These are phyloP conservation scores for Allium sativum DNA, from an alignment of 106 monocot genomes.

Conservation along the genomic window DNA sequence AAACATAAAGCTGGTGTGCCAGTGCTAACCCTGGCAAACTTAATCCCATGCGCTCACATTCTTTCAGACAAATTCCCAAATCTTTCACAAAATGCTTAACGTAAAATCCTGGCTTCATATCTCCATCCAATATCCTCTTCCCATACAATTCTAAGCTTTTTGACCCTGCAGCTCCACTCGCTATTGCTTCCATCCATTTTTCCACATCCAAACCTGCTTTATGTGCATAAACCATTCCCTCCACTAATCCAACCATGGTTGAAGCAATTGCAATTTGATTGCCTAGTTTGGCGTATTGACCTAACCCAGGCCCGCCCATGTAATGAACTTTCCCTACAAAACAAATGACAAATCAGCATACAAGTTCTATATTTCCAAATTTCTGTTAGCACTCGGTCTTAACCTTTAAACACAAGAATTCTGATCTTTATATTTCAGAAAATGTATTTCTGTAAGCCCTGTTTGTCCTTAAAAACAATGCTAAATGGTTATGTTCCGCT, in stretches of 20 bases:
- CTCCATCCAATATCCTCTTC: constrained; percentile 73
- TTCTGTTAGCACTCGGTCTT: no score
- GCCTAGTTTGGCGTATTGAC: constrained; percentile 80
- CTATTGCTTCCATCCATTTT: constrained; percentile 71
- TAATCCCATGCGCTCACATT: constrained; percentile 75
- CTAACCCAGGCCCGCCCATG: constrained; percentile 85
- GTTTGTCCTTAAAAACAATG: no score
- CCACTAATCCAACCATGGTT: constrained; percentile 87
- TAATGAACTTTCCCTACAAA: constrained; percentile 59
- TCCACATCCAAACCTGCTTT: constrained; percentile 72
- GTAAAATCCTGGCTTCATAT: constrained; percentile 82
- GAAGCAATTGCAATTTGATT: constrained; percentile 85
- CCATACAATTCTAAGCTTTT: constrained; percentile 69
- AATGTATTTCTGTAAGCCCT: no score
- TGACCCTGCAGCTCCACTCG: constrained; percentile 71
- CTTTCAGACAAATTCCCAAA: constrained; percentile 85
- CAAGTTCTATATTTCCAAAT: no score
- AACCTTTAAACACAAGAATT: no score
- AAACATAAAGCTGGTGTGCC: constrained; percentile 81
- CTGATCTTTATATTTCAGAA: no score
- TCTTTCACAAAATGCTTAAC: constrained; percentile 95
- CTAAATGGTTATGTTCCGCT: no score
- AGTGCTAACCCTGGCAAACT: constrained; percentile 76
- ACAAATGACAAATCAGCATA: no score
- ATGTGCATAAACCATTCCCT: constrained; percentile 82